Conservation (phyloP, 2,329 filamentous ascomycete genomes). For the Emmonsiellopsis sp. region DNA sequence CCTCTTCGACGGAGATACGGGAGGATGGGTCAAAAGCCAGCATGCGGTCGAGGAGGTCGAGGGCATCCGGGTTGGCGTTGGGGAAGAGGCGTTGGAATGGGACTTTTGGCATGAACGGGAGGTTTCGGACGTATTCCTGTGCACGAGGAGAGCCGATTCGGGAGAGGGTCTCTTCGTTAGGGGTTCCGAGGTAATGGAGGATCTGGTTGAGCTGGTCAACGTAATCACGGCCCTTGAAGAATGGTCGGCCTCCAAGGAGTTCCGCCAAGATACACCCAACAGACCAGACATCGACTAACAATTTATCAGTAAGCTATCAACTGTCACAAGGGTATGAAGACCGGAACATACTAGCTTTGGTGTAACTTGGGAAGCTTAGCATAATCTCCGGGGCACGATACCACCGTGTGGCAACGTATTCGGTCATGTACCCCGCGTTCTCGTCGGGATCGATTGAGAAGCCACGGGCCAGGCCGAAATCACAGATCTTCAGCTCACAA, state of each 20-base stretch:
- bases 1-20: constrained; percentile 88
- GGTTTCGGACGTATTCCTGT: constrained; percentile 95
- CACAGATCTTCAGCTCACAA: constrained; percentile 98
- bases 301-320: neutral
- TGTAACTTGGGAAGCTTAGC: constrained; percentile 99
- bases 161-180: constrained; percentile 85
- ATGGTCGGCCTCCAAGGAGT: constrained; percentile 86
- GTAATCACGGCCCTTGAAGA: constrained; percentile 99
- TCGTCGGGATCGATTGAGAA: constrained; percentile 97
- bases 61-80: constrained; percentile 87
- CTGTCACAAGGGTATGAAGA: neutral
- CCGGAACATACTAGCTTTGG: constrained; percentile 84
- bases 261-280: constrained; percentile 97
- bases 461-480: constrained; percentile 91
- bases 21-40: constrained; percentile 91
- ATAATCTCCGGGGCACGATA: constrained; percentile 98
- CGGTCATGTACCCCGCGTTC: constrained; percentile 98
- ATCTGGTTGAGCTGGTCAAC: constrained; percentile 99
- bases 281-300: constrained; percentile 92
- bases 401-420: constrained; percentile 98
- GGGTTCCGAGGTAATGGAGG: constrained; percentile 91
- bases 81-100: constrained; percentile 82
- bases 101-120: constrained; percentile 90
- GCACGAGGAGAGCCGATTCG: constrained; percentile 92
- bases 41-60: constrained; percentile 94